A percentile compares a stretch with the other conserved stretches of the same genome.
These are phyloP conservation scores for Zizania palustris DNA, from an alignment of 202 grass and related monocot species.

Conservation along the genomic window DNA sequence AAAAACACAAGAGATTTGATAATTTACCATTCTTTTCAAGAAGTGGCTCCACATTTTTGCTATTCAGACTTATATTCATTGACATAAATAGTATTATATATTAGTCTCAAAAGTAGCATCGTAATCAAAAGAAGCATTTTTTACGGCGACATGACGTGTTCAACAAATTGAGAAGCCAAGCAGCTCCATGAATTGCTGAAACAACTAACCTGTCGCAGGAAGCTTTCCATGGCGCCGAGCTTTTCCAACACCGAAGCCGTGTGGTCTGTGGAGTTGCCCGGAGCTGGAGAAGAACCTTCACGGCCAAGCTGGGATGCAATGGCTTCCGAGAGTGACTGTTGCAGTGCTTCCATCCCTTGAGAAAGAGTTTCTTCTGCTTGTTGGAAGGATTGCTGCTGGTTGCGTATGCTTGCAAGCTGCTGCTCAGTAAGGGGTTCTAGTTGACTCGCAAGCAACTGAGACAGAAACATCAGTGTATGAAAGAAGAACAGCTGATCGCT, in stretches of 20 bases:
- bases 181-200: neutral
- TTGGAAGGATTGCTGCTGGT: conserved; percentile 54
- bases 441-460: conserved; percentile 58
- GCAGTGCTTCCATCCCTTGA: conserved; percentile 52
- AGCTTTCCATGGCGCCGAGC: conserved; percentile 54
- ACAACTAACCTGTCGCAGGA: conserved; percentile 56
- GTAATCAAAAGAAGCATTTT: too few relatives aligned
- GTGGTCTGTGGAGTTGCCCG: conserved; percentile 45
- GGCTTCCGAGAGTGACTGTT: conserved; percentile 49
- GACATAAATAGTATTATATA: too few relatives aligned
- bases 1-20: too few relatives aligned
- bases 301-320: conserved; percentile 34
- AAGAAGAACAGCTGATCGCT: neutral
- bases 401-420: conserved; percentile 51
- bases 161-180: neutral
- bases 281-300: conserved; percentile 25
- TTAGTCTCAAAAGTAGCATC: too few relatives aligned
- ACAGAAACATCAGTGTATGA: neutral
- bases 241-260: conserved; percentile 62
- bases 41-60: too few relatives aligned
- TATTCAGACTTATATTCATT: too few relatives aligned
- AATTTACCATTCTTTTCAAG: too few relatives aligned
- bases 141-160: neutral
- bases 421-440: conserved; percentile 79
- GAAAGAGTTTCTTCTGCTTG: conserved; percentile 53